A percentile compares a stretch with the other conserved stretches of the same genome.
Conservation (phyloP, 768 basidiomycete genomes). For the Lyophyllum atratum region DNA sequence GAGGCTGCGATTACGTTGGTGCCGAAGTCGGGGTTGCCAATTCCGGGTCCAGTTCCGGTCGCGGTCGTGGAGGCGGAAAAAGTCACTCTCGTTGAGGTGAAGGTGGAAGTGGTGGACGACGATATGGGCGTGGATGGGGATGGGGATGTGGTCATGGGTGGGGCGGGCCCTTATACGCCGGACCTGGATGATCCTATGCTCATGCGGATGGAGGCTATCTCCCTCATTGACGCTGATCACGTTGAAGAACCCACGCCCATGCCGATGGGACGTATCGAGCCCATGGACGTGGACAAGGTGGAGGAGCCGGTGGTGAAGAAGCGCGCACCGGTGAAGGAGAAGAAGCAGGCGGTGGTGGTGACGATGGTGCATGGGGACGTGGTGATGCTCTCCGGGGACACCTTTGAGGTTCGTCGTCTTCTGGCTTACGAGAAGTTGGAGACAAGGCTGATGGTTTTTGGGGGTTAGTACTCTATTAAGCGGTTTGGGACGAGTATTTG, state of each 20-base stretch:
- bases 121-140: too few relatives aligned
- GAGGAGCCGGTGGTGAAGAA: not conserved
- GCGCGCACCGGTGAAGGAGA: not conserved
- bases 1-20: constrained; percentile 34
- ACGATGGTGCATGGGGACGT: constrained; percentile 48
- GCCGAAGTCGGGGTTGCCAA: constrained; percentile 21
- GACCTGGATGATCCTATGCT: not conserved
- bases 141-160: not conserved
- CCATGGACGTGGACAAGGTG: not conserved
- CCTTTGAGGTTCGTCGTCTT: constrained; percentile 37
- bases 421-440: not conserved
- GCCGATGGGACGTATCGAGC: too few relatives aligned
- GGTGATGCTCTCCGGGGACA: constrained; percentile 40
- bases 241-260: too few relatives aligned
- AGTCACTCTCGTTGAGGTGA: too few relatives aligned
- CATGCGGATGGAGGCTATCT: too few relatives aligned
- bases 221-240: too few relatives aligned
- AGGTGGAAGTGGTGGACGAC: not conserved
- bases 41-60: constrained; percentile 11
- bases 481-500: constrained; percentile 45
- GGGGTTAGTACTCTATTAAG: constrained; percentile 44
- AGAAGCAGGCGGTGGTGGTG: constrained; percentile 25
- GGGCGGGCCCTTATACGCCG: too few relatives aligned
- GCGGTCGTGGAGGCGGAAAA: not conserved
- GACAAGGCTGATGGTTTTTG: constrained; percentile 9